These are phyloP conservation scores for Pestalotiopsis fici DNA, from an alignment of 2,329 filamentous ascomycete species.

Conservation along the genomic window DNA sequence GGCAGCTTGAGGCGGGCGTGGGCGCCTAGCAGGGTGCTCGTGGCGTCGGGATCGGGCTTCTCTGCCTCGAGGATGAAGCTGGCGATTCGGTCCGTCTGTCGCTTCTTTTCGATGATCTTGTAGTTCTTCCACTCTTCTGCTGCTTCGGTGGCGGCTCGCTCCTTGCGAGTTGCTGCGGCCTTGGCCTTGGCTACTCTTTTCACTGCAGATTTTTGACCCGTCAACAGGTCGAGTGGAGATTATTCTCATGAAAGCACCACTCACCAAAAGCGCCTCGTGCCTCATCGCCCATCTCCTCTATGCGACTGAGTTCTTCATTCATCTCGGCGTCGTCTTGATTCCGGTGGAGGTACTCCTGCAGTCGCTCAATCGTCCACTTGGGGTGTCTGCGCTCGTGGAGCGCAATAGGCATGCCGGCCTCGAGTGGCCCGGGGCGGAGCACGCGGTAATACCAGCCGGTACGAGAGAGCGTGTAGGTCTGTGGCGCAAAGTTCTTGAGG, in stretches of 20 bases:
- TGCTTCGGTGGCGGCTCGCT: slow-evolving; percentile 20
- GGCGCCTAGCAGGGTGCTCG: slow-evolving; percentile 39
- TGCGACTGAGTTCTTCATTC: slow-evolving; percentile 51
- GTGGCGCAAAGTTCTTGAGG: slow-evolving; percentile 61
- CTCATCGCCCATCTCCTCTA: slow-evolving; percentile 52
- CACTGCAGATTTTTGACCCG: not conserved
- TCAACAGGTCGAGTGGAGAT: too few species aligned
- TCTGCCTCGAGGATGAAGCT: slow-evolving; percentile 54
- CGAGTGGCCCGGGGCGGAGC: slow-evolving; percentile 53
- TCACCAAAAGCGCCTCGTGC: slow-evolving; percentile 46
- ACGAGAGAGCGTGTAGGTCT: slow-evolving; percentile 55
- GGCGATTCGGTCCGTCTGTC: slow-evolving; percentile 50
- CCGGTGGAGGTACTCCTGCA: slow-evolving; percentile 64
- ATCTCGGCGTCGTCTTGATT: slow-evolving; percentile 51
- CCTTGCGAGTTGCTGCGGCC: slow-evolving; percentile 27
- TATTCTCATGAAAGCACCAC: too few species aligned
- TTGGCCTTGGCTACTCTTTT: slow-evolving; percentile 50
- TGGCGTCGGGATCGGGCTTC: slow-evolving; percentile 31
- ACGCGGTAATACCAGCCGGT: slow-evolving; percentile 71
- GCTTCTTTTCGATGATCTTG: slow-evolving; percentile 48
- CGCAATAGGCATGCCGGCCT: slow-evolving; percentile 56
- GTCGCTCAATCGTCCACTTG: slow-evolving; percentile 61
- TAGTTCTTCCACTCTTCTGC: slow-evolving; percentile 42
- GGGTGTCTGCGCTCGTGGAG: slow-evolving; percentile 58
- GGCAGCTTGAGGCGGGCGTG: slow-evolving; percentile 60